phyloP scores from a whole-genome alignment of 2,329 filamentous ascomycete species.

The Emmonsiellopsis sp. region DNA sequence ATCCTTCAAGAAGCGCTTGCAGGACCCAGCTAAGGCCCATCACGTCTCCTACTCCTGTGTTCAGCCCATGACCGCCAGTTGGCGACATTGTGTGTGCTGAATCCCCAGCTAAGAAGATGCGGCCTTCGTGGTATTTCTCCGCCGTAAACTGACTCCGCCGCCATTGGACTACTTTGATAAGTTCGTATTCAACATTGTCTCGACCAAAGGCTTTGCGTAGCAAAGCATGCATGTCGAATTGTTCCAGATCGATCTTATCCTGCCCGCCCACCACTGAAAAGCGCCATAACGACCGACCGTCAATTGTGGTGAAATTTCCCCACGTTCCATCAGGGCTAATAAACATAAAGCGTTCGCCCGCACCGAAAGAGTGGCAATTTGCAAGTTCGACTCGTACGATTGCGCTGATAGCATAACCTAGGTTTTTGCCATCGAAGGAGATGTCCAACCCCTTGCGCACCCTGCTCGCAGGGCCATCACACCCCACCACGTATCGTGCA shows the following conservation, averaged over 20 bases:
- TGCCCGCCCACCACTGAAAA: too few species aligned
- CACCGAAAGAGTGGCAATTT: neutral
- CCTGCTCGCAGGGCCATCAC: conserved; percentile 16
- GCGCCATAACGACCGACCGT: too few species aligned
- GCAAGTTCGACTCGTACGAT: neutral
- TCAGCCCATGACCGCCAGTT: conserved; percentile 14
- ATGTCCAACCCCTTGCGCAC: conserved; percentile 6
- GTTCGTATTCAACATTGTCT: neutral
- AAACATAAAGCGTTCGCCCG: too few species aligned
- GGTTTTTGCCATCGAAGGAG: neutral
- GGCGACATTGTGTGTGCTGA: conserved; percentile 13
- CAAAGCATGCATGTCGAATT: too few species aligned
- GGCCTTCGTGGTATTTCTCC: conserved; percentile 2
- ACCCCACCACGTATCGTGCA: conserved; percentile 13
- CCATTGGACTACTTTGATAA: neutral
- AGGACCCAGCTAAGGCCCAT: conserved; percentile 45
- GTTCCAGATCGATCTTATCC: too few species aligned
- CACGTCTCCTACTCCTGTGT: conserved; percentile 29
- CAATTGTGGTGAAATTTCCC: too few species aligned
- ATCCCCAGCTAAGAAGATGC: conserved; percentile 19
- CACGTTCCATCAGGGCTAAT: too few species aligned
- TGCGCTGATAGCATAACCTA: neutral
- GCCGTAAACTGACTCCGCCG: neutral
- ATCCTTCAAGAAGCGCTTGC: conserved; percentile 26
- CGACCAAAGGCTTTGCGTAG: neutral